Evolutionary conservation across 169 alveolate species (phyloP), one percentile per base, ranked within the genome.

Genomic region (Plasmodium gallinaceum): DNA sequence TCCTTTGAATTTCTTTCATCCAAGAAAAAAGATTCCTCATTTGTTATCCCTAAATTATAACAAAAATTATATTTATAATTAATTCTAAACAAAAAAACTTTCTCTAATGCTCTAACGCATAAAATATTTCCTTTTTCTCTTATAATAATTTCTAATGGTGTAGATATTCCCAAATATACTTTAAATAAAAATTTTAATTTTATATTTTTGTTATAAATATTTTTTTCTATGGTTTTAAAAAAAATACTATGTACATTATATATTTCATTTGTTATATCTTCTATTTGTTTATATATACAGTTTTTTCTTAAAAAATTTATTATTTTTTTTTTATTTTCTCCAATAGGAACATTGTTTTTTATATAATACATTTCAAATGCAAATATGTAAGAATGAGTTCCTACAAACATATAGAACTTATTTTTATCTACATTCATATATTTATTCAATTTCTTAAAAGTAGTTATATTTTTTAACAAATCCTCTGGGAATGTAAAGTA

Each of bases 71-170:
- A 68, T 62, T 66, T 68, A 68, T 83, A 83, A 43, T 69, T 83
- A 52, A 83, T 39, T 46, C 68, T 66, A 62, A 62, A 83, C 39
- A 83, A 18, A 48, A 83, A 83, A 45, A 83, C 91, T 51, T 83
- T 83, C 26, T 83, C 91, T 46, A 14, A 57, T n/a, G 91, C 66
- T 61, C 83, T 66, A 24, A 83, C 83, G 16, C 91, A 52, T n/a
- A 83, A 45, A 14, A 68, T 24, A 18, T 83, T 83, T 37, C 91
- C 91, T 66, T 83, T 83, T 24, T 83, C 91, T 61, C 91, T 83
- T 60, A 83, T 68, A 48, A 61, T 73, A 24, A 83, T 68, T 54
- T 68, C 91, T 61, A 83, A 71, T 10, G 91, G 91, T 3, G 76
- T 54, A 52, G 61, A 54, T 62, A 68, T 58, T 8, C 91, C 91